Conservation (phyloP, 2,329 filamentous ascomycete species). For the Venturia nashicola region DNA sequence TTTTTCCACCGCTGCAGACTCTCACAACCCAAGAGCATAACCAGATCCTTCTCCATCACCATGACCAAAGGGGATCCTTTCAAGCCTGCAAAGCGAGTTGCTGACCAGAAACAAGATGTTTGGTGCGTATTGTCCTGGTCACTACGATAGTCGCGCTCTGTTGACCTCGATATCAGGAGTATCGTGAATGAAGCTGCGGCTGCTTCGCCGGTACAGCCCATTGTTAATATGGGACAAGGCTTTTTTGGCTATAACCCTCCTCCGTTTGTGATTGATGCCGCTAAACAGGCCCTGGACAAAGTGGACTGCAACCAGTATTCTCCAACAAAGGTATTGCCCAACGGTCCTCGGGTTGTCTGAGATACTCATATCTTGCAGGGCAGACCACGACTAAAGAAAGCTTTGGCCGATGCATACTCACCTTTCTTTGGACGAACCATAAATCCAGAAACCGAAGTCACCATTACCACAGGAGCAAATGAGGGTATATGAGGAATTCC, state of each 20-base stretch:
- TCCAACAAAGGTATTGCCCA: constrained; percentile 51
- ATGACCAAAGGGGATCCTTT: constrained; percentile 26
- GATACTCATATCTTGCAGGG: constrained; percentile 28
- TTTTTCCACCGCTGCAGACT: background rate
- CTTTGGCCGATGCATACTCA: constrained; percentile 83
- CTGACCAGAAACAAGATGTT: constrained; percentile 44
- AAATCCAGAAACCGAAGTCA: constrained; percentile 84
- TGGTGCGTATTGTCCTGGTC: constrained; percentile 27
- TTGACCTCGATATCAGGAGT: constrained; percentile 33
- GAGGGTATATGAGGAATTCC: constrained; percentile 39
- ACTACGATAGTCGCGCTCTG: background rate
- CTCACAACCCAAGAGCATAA: background rate
- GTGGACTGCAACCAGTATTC: constrained; percentile 99
- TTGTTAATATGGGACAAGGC: constrained; percentile 59
- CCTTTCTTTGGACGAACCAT: constrained; percentile 73
- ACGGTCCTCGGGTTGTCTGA: background rate
- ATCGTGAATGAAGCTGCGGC: constrained; percentile 58
- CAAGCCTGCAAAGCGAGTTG: constrained; percentile 38
- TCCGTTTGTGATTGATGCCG: constrained; percentile 78
- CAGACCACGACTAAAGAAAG: constrained; percentile 80
- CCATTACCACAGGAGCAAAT: constrained; percentile 85
- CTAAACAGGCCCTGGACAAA: constrained; percentile 74
- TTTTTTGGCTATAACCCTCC: constrained; percentile 94
- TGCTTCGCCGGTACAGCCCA: constrained; percentile 50
- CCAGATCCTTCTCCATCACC: constrained; percentile 1